These are phyloP conservation scores for Cryptosporidium meleagridis DNA, from an alignment of 169 alveolate genomes.

Conservation along the genomic window DNA sequence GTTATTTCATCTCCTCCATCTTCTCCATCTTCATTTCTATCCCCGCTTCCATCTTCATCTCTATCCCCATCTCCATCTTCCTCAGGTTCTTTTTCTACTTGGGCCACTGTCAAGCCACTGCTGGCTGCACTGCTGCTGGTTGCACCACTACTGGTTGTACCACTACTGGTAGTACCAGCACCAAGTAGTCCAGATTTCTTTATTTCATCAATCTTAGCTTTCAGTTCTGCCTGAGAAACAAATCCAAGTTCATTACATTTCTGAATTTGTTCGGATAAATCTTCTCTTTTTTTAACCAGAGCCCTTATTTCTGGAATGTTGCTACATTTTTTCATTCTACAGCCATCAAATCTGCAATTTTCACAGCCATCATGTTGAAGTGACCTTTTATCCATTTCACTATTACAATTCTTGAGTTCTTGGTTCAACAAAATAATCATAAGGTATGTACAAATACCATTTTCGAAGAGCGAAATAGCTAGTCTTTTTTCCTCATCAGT, in stretches of 20 bases:
- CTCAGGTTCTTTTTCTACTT: background rate
- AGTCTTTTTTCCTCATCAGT: slow-evolving; percentile 1
- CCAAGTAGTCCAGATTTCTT: background rate
- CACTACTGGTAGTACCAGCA: too few relatives aligned
- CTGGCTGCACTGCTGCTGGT: background rate
- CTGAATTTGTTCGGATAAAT: background rate
- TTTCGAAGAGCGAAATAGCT: slow-evolving; percentile 10
- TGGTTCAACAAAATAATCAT: slow-evolving; percentile 6
- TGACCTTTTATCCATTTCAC: background rate
- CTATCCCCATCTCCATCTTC: background rate
- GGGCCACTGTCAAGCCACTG: background rate
- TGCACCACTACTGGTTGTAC: too few relatives aligned
- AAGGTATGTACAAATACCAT: slow-evolving; percentile 25
- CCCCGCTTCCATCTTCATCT: too few relatives aligned
- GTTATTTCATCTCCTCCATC: background rate
- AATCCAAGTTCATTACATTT: slow-evolving; percentile 8
- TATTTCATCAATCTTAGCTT: slow-evolving; percentile 4
- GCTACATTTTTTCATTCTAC: slow-evolving; percentile 13
- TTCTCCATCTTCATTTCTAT: background rate
- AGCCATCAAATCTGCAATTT: slow-evolving; percentile 17
- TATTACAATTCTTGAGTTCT: background rate
- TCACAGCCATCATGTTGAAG: slow-evolving; percentile 23
- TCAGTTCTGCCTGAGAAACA: background rate
- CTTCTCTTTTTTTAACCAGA: background rate
- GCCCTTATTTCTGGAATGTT: background rate